A percentile compares a stretch with the other conserved stretches of the same genome.
phyloP scores from a whole-genome alignment of 1,139 yeast species.

The Candida albicans region DNA sequence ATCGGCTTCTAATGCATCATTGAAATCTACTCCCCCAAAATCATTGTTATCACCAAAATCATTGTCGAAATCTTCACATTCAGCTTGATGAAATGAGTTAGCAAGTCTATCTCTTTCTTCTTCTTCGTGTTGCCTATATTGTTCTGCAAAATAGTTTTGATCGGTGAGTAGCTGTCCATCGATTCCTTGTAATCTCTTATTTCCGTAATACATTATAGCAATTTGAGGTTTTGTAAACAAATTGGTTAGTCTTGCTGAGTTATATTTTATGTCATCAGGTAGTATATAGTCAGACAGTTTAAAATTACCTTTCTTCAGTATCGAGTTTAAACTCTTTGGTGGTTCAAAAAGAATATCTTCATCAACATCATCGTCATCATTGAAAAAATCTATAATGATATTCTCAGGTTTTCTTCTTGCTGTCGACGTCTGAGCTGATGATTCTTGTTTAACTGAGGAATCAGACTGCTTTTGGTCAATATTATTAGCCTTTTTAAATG shows the following conservation, averaged over 20 bases:
- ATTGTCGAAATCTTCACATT: slow-evolving; percentile 42
- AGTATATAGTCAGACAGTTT: slow-evolving; percentile 46
- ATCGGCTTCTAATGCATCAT: slow-evolving; percentile 41
- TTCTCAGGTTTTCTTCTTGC: slow-evolving; percentile 33
- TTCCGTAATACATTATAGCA: slow-evolving; percentile 34
- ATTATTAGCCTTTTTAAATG: slow-evolving; percentile 39
- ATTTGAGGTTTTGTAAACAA: slow-evolving; percentile 68
- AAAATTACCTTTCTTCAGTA: slow-evolving; percentile 24
- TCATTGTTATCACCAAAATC: slow-evolving; percentile 37
- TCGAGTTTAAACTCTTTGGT: slow-evolving; percentile 34
- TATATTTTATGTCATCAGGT: slow-evolving; percentile 75
- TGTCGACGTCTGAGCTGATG: slow-evolving; percentile 5
- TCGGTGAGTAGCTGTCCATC: slow-evolving; percentile 44
- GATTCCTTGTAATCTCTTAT: slow-evolving; percentile 13
- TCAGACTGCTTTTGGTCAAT: slow-evolving; percentile 12
- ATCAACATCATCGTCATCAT: slow-evolving; percentile 30
- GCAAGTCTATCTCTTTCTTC: slow-evolving; percentile 37
- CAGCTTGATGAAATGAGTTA: slow-evolving; percentile 47
- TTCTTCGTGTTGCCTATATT: slow-evolving; percentile 48
- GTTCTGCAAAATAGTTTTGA: slow-evolving; percentile 74
- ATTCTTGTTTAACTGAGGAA: slow-evolving; percentile 5
- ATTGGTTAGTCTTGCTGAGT: slow-evolving; percentile 65
- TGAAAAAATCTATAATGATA: slow-evolving; percentile 52
- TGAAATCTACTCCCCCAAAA: slow-evolving; percentile 45
- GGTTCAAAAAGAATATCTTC: slow-evolving; percentile 54